Percentiles rank a stretch among this genome's conserved stretches.
These are phyloP conservation scores for Coffea eugenioides DNA, from an alignment of 257 asterid genomes.

Conservation along the genomic window DNA sequence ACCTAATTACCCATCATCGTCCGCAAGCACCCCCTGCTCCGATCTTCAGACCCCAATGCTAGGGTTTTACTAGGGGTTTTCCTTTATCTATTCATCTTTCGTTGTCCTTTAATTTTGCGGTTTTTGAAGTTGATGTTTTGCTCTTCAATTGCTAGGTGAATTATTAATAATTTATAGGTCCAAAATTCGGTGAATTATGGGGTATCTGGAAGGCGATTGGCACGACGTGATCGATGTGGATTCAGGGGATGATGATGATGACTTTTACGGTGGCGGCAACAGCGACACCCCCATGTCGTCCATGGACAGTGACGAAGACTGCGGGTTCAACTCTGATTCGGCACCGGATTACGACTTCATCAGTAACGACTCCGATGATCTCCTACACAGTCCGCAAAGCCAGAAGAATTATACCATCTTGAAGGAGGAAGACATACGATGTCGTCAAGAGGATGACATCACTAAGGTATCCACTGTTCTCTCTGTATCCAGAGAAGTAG, in stretches of 20 bases:
- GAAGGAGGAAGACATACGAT: slow-evolving; percentile 27
- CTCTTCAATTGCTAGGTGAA: background rate
- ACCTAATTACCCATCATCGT: background rate
- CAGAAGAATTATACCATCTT: slow-evolving; percentile 15
- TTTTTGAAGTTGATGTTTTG: background rate
- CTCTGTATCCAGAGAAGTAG: slow-evolving; percentile 22
- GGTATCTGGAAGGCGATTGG: background rate
- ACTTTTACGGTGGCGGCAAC: background rate
- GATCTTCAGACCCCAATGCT: background rate
- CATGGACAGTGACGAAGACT: background rate
- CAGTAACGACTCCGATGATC: background rate
- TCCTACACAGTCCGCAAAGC: background rate
- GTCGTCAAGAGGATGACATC: slow-evolving; percentile 29
- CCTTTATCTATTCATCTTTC: too few species aligned
- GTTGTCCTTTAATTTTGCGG: background rate
- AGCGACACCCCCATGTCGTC: background rate
- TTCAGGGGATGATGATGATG: slow-evolving; percentile 13
- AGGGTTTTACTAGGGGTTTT: slow-evolving; percentile 10
- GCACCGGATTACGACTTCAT: slow-evolving; percentile 5
- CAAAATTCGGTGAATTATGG: background rate
- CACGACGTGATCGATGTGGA: slow-evolving; percentile 15
- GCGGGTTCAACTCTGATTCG: slow-evolving; percentile 4
- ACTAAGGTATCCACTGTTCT: slow-evolving; percentile 24
- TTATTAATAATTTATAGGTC: background rate
- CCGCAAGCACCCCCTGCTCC: background rate